Conservation (phyloP, 371 early-diverging fungal genomes). For the Batrachochytrium dendrobatidis region DNA sequence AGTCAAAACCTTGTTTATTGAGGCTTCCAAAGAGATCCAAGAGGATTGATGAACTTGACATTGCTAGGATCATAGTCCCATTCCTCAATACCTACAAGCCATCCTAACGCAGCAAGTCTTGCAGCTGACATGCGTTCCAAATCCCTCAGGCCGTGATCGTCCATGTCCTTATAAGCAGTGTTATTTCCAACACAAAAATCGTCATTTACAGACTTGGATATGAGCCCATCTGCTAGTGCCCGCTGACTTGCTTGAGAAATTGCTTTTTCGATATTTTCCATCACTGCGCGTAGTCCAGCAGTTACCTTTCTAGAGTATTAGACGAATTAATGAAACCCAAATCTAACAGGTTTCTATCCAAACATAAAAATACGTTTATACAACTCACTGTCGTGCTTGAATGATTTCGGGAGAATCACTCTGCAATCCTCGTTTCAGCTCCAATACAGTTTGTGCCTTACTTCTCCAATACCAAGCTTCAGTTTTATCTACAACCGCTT, state of each 20-base stretch:
- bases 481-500: slow-evolving; percentile 29
- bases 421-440: slow-evolving; percentile 17
- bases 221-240: slow-evolving; percentile 29
- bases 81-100: slow-evolving; percentile 33
- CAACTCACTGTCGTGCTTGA: slow-evolving; percentile 8
- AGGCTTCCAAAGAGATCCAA: slow-evolving; percentile 45
- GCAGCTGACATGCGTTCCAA: slow-evolving; percentile 43
- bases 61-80: slow-evolving; percentile 41
- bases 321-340: too few species aligned
- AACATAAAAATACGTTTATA: neutral
- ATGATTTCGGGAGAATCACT: slow-evolving; percentile 13
- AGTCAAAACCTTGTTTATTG: too few species aligned
- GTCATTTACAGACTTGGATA: slow-evolving; percentile 19
- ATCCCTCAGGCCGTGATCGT: slow-evolving; percentile 29
- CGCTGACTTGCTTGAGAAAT: slow-evolving; percentile 36
- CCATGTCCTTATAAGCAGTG: slow-evolving; percentile 31
- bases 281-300: slow-evolving; percentile 27
- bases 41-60: slow-evolving; percentile 42
- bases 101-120: slow-evolving; percentile 44
- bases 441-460: slow-evolving; percentile 41
- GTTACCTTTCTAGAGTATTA: slow-evolving; percentile 26
- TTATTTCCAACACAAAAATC: slow-evolving; percentile 41
- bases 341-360: too few species aligned
- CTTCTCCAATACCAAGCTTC: slow-evolving; percentile 57
- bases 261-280: slow-evolving; percentile 33